These are phyloP conservation scores for Asterella californica DNA, from an alignment of 225 moss, liverwort and hornwort species.

Conservation along the genomic window DNA sequence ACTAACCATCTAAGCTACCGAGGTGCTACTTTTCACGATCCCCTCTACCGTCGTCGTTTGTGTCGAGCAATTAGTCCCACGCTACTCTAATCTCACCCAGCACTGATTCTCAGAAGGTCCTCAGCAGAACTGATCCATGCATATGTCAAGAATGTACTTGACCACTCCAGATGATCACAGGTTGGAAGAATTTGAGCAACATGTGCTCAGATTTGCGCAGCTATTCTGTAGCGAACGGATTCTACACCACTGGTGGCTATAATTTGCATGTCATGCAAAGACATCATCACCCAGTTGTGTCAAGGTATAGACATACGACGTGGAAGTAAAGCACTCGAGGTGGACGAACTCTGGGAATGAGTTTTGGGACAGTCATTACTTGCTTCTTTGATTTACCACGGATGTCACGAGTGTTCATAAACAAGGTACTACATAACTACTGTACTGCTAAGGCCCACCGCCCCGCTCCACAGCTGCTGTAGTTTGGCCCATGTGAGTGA, in stretches of 20 bases:
- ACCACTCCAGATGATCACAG: neutral
- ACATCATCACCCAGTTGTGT: neutral
- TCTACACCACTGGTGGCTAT: neutral
- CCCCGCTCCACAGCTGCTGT: neutral
- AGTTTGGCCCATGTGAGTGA: neutral
- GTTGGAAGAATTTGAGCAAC: neutral
- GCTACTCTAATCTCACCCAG: neutral
- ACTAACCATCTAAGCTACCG: neutral
- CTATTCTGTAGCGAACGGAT: neutral
- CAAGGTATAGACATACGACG: neutral
- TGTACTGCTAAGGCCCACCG: neutral
- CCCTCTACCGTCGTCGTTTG: neutral
- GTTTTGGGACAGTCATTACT: too few species aligned
- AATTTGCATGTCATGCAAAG: slow-evolving; percentile 1
- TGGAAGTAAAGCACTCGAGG: too few species aligned
- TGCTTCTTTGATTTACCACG: too few species aligned
- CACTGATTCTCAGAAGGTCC: too few species aligned
- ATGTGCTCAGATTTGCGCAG: too few species aligned
- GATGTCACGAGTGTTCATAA: too few species aligned
- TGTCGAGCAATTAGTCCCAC: neutral
- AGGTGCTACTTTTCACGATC: neutral
- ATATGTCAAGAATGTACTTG: neutral
- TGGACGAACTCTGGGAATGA: too few species aligned
- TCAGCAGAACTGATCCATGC: neutral
- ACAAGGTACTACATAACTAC: too few species aligned